A percentile compares a stretch with the other conserved stretches of the same genome.
Conservation (phyloP, 257 asterid genomes). For the Nicotiana otophora region DNA sequence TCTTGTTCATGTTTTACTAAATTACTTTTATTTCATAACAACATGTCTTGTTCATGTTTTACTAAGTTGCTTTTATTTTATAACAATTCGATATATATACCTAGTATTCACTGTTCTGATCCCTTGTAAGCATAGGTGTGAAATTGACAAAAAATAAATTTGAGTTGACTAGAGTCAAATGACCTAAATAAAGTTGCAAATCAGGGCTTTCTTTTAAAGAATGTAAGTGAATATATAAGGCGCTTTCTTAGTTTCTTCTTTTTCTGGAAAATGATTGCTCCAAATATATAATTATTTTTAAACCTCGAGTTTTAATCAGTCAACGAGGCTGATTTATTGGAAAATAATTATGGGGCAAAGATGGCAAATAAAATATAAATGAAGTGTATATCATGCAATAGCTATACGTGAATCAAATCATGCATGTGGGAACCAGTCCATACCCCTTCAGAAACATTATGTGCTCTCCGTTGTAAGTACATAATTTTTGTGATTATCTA, state of each 20-base stretch:
- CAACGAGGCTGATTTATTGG: background rate
- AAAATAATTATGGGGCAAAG: conserved; percentile 4
- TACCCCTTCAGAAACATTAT: conserved; percentile 43
- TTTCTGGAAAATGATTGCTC: background rate
- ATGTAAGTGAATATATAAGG: background rate
- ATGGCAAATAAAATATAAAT: background rate
- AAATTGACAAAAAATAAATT: background rate
- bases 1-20: no score
- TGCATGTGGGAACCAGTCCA: conserved; percentile 35
- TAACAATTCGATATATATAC: no score
- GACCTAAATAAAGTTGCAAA: background rate
- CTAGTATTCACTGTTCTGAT: no score
- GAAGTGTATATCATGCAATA: background rate
- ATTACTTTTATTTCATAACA: no score
- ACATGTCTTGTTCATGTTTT: no score
- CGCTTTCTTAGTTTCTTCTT: background rate
- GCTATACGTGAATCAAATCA: conserved; percentile 9
- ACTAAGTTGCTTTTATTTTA: no score
- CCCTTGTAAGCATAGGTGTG: background rate
- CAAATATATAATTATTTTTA: background rate
- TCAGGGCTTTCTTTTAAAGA: background rate
- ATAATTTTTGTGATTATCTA: background rate
- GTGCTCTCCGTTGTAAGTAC: conserved; percentile 13
- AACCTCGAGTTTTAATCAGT: background rate
- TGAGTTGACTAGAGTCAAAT: background rate